These are phyloP conservation scores for Daedaleopsis nitida DNA, from an alignment of 768 basidiomycete genomes.

Conservation along the genomic window DNA sequence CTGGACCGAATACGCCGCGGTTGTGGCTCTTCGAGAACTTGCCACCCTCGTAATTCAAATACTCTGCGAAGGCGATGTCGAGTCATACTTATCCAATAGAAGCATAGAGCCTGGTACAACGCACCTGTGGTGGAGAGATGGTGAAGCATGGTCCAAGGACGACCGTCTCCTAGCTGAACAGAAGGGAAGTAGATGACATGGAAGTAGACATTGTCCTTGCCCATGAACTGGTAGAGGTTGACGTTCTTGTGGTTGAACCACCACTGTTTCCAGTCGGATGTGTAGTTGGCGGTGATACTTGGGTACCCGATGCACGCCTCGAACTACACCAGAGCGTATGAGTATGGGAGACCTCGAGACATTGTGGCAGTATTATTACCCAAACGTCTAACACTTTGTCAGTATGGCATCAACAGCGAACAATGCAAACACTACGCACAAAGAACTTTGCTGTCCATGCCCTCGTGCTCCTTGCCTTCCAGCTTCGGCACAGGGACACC, in stretches of 20 bases:
- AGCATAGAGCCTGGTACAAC: conserved; percentile 19
- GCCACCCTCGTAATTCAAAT: conserved; percentile 96
- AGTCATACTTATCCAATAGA: too few relatives aligned
- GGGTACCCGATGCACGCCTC: conserved; percentile 97
- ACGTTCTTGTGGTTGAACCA: conserved; percentile 94
- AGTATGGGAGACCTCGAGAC: not conserved
- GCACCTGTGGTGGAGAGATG: conserved; percentile 94
- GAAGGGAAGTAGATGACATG: conserved; percentile 96
- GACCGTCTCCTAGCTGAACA: conserved; percentile 84
- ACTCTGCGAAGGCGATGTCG: conserved; percentile 55
- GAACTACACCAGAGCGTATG: conserved; percentile 54
- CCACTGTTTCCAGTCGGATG: conserved; percentile 94
- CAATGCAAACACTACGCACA: conserved; percentile 57
- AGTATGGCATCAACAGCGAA: not conserved
- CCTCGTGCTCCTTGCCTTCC: conserved; percentile 72
- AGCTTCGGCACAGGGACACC: conserved; percentile 87
- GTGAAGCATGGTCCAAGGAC: conserved; percentile 91
- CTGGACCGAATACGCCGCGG: conserved; percentile 95
- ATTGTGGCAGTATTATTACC: conserved; percentile 51
- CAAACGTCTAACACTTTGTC: conserved; percentile 71
- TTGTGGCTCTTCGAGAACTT: conserved; percentile 99
- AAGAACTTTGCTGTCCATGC: conserved; percentile 93
- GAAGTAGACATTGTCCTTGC: conserved; percentile 99
- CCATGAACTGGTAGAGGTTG: conserved; percentile 97
- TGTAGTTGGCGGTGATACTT: conserved; percentile 96